Base-by-base conservation (phyloP, 2,329 filamentous ascomycete genomes). In the Pseudopyricularia cyperi region DNA sequence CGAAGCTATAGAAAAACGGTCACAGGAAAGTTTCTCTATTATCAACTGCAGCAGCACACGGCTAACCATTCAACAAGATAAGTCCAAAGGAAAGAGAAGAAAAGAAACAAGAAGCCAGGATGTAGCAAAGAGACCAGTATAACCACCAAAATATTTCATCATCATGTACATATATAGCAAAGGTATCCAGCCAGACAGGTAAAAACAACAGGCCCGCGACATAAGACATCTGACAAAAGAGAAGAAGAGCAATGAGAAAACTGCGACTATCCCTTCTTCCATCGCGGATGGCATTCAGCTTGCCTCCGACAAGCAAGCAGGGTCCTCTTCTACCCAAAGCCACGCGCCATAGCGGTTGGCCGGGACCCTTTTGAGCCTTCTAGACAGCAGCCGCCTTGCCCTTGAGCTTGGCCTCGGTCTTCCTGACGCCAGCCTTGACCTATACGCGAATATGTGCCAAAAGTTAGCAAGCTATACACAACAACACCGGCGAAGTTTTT, bases 401-500 rank as follows among this genome's bases (percentile, higher is more conserved):
- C 37, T 42, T 42, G 17, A 52, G 4, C 46, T 52, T 48, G n/a
- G 24, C 51, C 33, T 52, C 46, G n/a, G 15, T 30, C 32, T 48
- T 52, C 12, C 28, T 22, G 48, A 56, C 58, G 7, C 54, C 59
- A 28, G 60, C 58, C 60, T 65, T 64, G 57, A 59, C 63, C 62
- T 65, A 34, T 3, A 35, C 17, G 42, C 3, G 14, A 52, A 22
- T 35, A 14, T 14, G 15, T 42, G 17, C 4, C 15, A 44, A 28
- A 42, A 4, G 35, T 34, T 47, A 42, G 22, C 14, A 11, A 30
- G 15, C 24, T 14, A 7, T 11, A 4, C 2, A n/a, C 22, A 42
- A 7, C 11, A 42, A 7, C 37, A 9, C 37, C 37, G 7, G 9
- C 7, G 11, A 42, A 19, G n/a, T n/a, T n/a, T n/a, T n/a, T n/a